phyloP scores from a whole-genome alignment of 176 grass and related monocot species.

The Oryza nivara region DNA sequence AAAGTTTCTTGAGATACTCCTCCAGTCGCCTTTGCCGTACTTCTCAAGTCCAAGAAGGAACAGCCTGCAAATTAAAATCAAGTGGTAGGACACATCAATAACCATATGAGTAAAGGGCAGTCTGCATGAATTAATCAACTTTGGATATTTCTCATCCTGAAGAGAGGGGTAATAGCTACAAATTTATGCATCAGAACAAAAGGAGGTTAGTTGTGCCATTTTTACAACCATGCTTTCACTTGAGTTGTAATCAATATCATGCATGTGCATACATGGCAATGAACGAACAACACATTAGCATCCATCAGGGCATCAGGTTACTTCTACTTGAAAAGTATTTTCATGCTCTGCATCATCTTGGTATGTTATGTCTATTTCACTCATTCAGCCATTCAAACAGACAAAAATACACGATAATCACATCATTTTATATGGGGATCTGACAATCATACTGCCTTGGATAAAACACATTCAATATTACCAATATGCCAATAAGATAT shows the following conservation, averaged over 20 bases:
- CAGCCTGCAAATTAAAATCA: slow-evolving; percentile 58
- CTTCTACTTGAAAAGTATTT: neutral
- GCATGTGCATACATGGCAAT: neutral
- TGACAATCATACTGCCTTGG: slow-evolving; percentile 1
- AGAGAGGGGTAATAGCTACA: neutral
- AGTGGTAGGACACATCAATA: slow-evolving; percentile 12
- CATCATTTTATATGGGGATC: neutral
- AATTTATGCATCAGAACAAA: neutral
- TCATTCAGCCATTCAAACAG: neutral
- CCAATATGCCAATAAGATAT: neutral
- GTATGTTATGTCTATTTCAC: neutral
- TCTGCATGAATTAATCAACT: neutral
- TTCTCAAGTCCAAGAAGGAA: slow-evolving; percentile 97
- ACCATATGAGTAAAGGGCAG: neutral
- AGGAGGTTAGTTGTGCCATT: neutral
- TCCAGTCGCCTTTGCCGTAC: slow-evolving; percentile 96
- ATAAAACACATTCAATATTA: neutral
- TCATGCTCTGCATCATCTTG: neutral
- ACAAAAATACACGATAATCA: neutral
- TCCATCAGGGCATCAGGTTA: neutral
- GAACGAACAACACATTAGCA: neutral
- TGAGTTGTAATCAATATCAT: neutral
- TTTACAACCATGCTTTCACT: neutral
- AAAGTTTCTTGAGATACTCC: slow-evolving; percentile 96
- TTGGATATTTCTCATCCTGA: neutral